Evolutionary conservation across 345 rosid genomes (phyloP), one percentile per base, ranked within the genome.

Genomic region (Excoecaria cochinchinensis): DNA sequence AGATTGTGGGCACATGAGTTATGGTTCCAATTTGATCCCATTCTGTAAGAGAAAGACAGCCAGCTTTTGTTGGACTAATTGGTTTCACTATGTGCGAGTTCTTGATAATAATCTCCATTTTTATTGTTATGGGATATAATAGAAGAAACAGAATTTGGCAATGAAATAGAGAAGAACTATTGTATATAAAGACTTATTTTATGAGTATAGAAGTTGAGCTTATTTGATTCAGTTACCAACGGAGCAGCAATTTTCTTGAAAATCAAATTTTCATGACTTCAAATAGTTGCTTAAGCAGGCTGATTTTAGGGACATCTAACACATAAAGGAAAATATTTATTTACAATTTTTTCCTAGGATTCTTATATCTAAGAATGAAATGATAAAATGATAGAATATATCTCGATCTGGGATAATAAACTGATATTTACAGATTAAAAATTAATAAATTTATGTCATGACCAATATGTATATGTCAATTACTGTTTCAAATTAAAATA

Each of bases 1-100:
- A 89, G 76, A 89, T 70, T 24, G 91, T 87, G 70, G 91, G 91
- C 50, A 89, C 77, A 48, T 87, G 93, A 64, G 90, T 85, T 67
- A 89, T 76, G 46, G 82, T 70, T 21, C 90, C 90, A 6, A 87
- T 76, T 71, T 86, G 91, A 75, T 89, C 93, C 85, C 82, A 85
- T 56, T 83, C 91, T 15, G 91, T 77, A 48, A 89, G 75, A 47
- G 85, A 50, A 6, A 85, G 74, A 16, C 53, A 67, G 55, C 89
- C 89, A 7, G 73, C 79, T 80, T 82, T 78, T 1, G 90, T 85
- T 44, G 89, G 85, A 46, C 64, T 76, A 4, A 77, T 80, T 8
- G 93, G 90, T 81, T 86, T 79, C 10, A 89, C 71, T 0, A 68
- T 81, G 76, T 38, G 73, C 22, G 73, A 62, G 19, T 25, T 38